Evolutionary conservation across 305 asterid species (phyloP), one percentile per base, ranked within the genome.

Genomic region (Striga hermonthica): DNA sequence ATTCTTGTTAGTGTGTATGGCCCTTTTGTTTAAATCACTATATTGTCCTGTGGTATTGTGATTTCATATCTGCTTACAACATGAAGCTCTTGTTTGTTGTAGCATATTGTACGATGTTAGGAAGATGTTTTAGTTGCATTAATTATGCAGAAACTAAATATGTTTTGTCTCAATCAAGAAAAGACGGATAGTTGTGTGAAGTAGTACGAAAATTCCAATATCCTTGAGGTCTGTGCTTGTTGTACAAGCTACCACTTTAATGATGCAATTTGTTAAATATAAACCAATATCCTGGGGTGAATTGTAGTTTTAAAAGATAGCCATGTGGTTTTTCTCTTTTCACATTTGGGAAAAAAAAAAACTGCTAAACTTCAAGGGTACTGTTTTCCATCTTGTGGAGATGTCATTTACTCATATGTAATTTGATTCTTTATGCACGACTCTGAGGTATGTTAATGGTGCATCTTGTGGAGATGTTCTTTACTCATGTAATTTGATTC

Each of bases 361-460:
- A n/a, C n/a, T n/a, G n/a, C n/a, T n/a, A n/a, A n/a, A n/a, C n/a
- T n/a, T n/a, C n/a, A n/a, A n/a, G n/a, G n/a, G n/a, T n/a, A n/a
- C n/a, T n/a, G n/a, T n/a, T n/a, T 41, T 41, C 47, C 47, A 5
- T 41, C 47, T 41, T 41, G 47, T 3, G 9, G 7, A 2, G 47
- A 41, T 41, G 47, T 41, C 10, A 10, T 1, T 41, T 41, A 41
- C 9, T 41, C 10, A 7, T 7, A 41, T 10, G 7, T 74, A 7
- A 38, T 58, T 43, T 13, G 16, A 37, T 63, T 67, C 48, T 14
- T 43, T 55, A 59, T 45, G 62, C 64, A 36, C 48, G 60, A 9
- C 69, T 55, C 69, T 53, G 54, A 71, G 65, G 68, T 6, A 53
- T 22, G 31, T n/a, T n/a, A n/a, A n/a, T n/a, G n/a, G n/a, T n/a